A percentile compares a stretch with the other conserved stretches of the same genome.
These are phyloP conservation scores for Turritis glabra DNA, from an alignment of 345 rosid species.

Conservation along the genomic window DNA sequence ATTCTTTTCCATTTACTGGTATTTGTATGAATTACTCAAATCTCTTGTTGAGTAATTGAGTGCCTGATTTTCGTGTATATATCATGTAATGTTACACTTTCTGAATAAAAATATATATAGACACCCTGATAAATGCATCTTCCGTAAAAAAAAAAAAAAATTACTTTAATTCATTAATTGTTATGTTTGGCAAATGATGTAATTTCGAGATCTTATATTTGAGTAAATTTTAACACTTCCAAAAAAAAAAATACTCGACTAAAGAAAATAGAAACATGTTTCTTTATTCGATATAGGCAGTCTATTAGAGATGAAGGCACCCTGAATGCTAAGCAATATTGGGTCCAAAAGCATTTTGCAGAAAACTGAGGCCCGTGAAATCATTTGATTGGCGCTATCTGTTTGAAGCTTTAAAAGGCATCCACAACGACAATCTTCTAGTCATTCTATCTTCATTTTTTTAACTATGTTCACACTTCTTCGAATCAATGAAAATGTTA, in stretches of 20 bases:
- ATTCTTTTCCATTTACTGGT: background rate
- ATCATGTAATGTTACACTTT: constrained; percentile 21
- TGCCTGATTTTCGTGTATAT: background rate
- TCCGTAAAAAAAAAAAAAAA: background rate
- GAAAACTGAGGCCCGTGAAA: too few species aligned
- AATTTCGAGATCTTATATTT: too few species aligned
- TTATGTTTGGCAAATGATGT: background rate
- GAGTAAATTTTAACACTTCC: too few species aligned
- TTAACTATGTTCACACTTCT: background rate
- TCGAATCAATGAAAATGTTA: background rate
- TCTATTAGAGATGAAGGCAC: too few species aligned
- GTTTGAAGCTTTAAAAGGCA: too few species aligned
- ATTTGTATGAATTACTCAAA: background rate
- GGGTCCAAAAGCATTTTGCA: too few species aligned
- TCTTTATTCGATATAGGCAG: too few species aligned
- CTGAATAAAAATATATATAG: background rate
- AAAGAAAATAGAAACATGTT: too few species aligned
- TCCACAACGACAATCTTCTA: too few species aligned
- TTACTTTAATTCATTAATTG: background rate
- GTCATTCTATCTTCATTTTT: background rate
- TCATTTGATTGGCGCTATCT: too few species aligned
- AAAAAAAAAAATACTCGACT: too few species aligned
- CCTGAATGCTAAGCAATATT: too few species aligned
- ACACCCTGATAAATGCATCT: background rate
- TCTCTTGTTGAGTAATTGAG: background rate